Percentiles rank a stretch among this genome's conserved stretches.
Conservation (phyloP, 176 grass and related monocot species). For the Miscanthus lutarioriparius region DNA sequence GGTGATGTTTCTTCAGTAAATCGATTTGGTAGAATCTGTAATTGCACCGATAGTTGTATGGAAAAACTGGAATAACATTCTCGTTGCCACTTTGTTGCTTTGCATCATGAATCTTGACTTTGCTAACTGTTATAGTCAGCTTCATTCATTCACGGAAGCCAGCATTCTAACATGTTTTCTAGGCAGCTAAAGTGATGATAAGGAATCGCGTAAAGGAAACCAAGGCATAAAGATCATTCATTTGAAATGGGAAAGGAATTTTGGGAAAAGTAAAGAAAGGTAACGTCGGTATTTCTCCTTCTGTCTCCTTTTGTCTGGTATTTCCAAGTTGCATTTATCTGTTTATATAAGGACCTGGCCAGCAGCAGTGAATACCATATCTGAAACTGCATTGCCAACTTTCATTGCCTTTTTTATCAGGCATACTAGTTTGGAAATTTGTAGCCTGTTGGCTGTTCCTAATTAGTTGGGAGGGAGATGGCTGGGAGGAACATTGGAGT, state of each 20-base stretch:
- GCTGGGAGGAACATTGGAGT: slow-evolving; percentile 57
- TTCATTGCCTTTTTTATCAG: neutral
- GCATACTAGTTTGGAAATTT: slow-evolving; percentile 2
- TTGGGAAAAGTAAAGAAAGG: slow-evolving; percentile 12
- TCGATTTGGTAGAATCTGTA: slow-evolving; percentile 22
- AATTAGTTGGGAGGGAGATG: slow-evolving; percentile 42
- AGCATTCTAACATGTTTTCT: slow-evolving; percentile 23
- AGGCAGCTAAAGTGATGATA: slow-evolving; percentile 22
- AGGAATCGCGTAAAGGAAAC: slow-evolving; percentile 41
- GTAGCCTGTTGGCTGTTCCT: slow-evolving; percentile 22
- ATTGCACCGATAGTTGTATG: neutral
- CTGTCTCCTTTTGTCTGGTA: neutral
- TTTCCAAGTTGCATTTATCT: slow-evolving; percentile 20
- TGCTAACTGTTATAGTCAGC: neutral
- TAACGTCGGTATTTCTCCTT: neutral
- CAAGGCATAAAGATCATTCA: neutral
- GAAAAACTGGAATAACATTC: slow-evolving; percentile 31
- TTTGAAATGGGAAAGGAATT: slow-evolving; percentile 36
- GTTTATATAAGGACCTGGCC: slow-evolving; percentile 41
- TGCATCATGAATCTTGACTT: slow-evolving; percentile 43
- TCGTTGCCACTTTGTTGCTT: slow-evolving; percentile 28
- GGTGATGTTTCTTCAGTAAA: slow-evolving; percentile 17
- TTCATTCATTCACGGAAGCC: neutral
- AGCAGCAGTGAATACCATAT: neutral
- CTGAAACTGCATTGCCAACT: slow-evolving; percentile 7